Percentiles rank a stretch among this genome's conserved stretches.
Evolutionary conservation across 345 rosid genomes (phyloP).

Genomic region (Clausena lansium): DNA sequence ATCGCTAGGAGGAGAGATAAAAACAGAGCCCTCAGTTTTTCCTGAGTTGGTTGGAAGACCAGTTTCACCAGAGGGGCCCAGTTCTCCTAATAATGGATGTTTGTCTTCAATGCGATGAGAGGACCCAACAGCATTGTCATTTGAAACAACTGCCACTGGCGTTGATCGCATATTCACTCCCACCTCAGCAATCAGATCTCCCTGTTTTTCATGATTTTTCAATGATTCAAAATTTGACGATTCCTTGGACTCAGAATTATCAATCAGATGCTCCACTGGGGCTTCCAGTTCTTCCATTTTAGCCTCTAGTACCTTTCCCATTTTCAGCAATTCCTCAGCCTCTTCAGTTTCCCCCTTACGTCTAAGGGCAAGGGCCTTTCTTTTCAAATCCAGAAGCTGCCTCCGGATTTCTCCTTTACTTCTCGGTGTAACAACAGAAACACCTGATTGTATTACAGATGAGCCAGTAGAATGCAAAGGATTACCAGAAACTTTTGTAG

Average conservation of each 20-base stretch:
- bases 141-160: conserved; percentile 9
- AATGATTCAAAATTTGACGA: conserved; percentile 18
- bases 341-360: conserved; percentile 56
- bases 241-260: conserved; percentile 18
- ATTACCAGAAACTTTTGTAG: conserved; percentile 25
- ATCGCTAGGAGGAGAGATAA: conserved; percentile 24
- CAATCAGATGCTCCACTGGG: conserved; percentile 27
- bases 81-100: conserved; percentile 30
- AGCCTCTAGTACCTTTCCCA: conserved; percentile 45
- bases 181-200: conserved; percentile 12
- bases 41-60: conserved; percentile 15
- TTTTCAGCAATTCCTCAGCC: conserved; percentile 49
- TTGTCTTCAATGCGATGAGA: conserved; percentile 21
- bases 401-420: conserved; percentile 54
- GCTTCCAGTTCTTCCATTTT: conserved; percentile 52
- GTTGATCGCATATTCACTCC: conserved; percentile 10
- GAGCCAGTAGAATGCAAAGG: conserved; percentile 25
- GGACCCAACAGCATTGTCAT: conserved; percentile 28
- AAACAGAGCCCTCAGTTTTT: conserved; percentile 14
- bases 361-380: conserved; percentile 54
- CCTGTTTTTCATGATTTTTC: conserved; percentile 17
- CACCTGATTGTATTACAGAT: not conserved
- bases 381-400: conserved; percentile 58
- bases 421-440: conserved; percentile 26
- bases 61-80: conserved; percentile 26